A percentile compares a stretch with the other conserved stretches of the same genome.
phyloP scores from a whole-genome alignment of 164 flowering plant species.

The grape (Vitis vinifera) region ASM3070453v1 NC_081812.1:21056001-21056500 shows the following conservation, averaged over 20 bases:
- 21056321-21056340: no score
- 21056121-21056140: constrained; percentile 84
- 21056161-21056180: constrained; percentile 85
- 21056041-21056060: constrained; percentile 31
- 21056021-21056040: constrained; percentile 43
- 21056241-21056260: constrained; percentile 64
- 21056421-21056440: no score
- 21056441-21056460: no score
- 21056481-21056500: no score
- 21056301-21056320: no score
- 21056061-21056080: constrained; percentile 38
- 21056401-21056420: no score
- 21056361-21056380: no score
- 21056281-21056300: constrained; percentile 54
- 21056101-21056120: constrained; percentile 67
- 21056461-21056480: no score
- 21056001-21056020: constrained; percentile 45
- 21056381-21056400: no score
- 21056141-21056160: constrained; percentile 83
- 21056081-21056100: constrained; percentile 68
- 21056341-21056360: no score
- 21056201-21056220: constrained; percentile 18
- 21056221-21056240: constrained; percentile 10
- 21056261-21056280: constrained; percentile 65
- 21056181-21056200: constrained; percentile 54